These are phyloP conservation scores for Erythrophleum fordii DNA, from an alignment of 306 rosid species.

Conservation along the genomic window DNA sequence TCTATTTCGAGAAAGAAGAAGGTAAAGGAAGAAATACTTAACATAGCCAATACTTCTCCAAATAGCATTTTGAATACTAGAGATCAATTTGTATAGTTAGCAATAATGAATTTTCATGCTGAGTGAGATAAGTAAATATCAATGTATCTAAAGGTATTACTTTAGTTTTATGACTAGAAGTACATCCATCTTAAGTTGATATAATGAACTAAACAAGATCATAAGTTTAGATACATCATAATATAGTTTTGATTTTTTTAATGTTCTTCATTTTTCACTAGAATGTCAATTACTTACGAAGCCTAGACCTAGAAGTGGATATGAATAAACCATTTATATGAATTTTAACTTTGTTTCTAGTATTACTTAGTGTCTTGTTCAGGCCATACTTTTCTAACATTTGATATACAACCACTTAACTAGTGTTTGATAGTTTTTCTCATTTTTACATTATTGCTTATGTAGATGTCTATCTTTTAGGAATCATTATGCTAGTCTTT, in stretches of 20 bases:
- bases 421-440: slow-evolving; percentile 29
- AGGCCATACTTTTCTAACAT: neutral
- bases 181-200: neutral
- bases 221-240: neutral
- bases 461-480: slow-evolving; percentile 89
- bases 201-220: neutral
- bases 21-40: neutral
- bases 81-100: neutral
- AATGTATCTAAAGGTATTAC: neutral
- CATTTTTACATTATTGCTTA: slow-evolving; percentile 38
- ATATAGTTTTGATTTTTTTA: neutral
- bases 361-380: too few species aligned
- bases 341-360: too few species aligned
- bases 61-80: neutral
- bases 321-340: too few species aligned
- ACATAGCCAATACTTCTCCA: neutral
- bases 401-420: neutral
- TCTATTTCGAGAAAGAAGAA: neutral
- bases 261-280: neutral
- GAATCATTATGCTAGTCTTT: slow-evolving; percentile 96
- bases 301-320: neutral
- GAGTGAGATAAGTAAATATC: neutral
- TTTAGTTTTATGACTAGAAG: neutral
- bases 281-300: neutral
- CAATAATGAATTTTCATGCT: neutral